Percentiles rank a stretch among this genome's conserved stretches.
Conservation (phyloP, 2,329 filamentous ascomycete genomes). For the Zasmidium angulare region DNA sequence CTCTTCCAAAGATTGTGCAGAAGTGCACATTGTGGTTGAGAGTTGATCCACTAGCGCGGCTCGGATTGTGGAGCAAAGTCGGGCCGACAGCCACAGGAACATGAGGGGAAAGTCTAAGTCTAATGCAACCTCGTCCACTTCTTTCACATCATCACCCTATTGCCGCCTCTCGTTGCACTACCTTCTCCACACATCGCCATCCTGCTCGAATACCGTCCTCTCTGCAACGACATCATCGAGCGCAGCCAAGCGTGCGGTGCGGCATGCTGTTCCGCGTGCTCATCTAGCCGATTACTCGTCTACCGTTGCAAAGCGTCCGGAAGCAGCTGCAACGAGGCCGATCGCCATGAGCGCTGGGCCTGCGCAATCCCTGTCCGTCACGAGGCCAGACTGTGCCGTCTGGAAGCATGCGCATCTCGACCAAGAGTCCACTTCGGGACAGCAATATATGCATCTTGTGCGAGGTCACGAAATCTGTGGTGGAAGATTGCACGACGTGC, state of each 20-base stretch:
- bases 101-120: not conserved
- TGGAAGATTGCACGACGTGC: not conserved
- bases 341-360: not conserved
- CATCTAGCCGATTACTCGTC: not conserved
- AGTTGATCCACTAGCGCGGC: too few species aligned
- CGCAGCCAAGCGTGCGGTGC: not conserved
- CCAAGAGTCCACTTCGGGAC: not conserved
- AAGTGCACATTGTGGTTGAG: too few species aligned
- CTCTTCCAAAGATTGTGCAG: too few species aligned
- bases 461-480: not conserved
- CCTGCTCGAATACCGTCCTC: not conserved
- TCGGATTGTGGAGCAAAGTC: not conserved
- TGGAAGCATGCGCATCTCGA: not conserved
- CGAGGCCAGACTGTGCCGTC: not conserved
- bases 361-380: not conserved
- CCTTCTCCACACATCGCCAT: not conserved
- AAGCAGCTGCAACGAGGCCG: not conserved
- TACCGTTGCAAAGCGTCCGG: not conserved
- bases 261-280: not conserved
- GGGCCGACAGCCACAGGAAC: not conserved
- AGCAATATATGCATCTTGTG: not conserved
- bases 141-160: not conserved
- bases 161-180: not conserved
- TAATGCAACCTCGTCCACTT: not conserved
- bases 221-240: not conserved